Base-by-base conservation (phyloP, 306 rosid genomes). In the Corylus americana region DNA sequence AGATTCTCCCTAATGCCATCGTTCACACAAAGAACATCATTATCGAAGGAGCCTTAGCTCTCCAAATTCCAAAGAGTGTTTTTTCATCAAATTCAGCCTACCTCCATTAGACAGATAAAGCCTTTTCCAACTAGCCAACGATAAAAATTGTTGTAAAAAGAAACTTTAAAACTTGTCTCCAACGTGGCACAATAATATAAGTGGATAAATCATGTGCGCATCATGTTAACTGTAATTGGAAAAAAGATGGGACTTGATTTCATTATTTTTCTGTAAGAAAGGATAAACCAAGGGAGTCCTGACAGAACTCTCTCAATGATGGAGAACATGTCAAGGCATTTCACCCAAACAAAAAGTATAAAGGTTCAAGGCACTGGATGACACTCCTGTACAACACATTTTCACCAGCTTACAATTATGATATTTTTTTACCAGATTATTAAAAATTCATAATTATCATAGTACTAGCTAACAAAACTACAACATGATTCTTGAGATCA, bases 401-500 rank as follows among this genome's bases (percentile, higher is more conserved):
- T 14, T 37, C 11, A 37, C 22, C 48, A 35, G 45, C 48, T 17
- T 31, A 55, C 5, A 55, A n/a, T 49, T 12, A 9, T 49, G 53
- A 49, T 49, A 9, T 4, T 22, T 27, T 25, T 12, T 59, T 42
- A 42, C 45, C 45, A 42, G 13, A 76, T 9, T 54, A 54, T 59
- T 11, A 50, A 37, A 45, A 17, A 37, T 22, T 18, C 47, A 31
- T 42, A 74, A 45, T 55, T 18, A 20, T 18, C 25, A 70, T 14
- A 8, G 49, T 13, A 45, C 61, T 48, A 13, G 47, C 37, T 55
- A 75, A 55, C 22, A 29, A 42, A 70, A 58, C 22, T 69, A 37
- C 29, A 71, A 12, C 62, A n/a, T 49, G 25, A 54, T 42, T 44
- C 49, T 25, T 27, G 59, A 11, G 76, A 78, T 31, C 58, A 78